Conservation (phyloP, 2,329 filamentous ascomycete species). For the Zymoseptoria crescenta region DNA sequence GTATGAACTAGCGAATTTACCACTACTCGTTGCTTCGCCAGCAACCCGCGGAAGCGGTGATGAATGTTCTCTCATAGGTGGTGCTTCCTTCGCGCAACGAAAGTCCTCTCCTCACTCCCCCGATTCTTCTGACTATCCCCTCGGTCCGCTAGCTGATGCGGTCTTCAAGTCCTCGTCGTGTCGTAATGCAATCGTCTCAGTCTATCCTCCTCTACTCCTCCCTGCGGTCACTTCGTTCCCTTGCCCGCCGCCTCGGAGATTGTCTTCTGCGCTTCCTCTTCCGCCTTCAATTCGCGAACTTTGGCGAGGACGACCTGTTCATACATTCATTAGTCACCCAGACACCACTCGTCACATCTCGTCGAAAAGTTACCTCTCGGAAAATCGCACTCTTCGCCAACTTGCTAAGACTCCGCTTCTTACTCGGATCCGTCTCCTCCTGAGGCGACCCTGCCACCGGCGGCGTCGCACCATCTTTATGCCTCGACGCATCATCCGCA, state of each 20-base stretch:
- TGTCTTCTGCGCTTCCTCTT: conserved; percentile 52
- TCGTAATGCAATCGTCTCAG: background rate
- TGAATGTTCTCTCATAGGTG: background rate
- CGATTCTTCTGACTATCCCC: background rate
- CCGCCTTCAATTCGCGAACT: conserved; percentile 82
- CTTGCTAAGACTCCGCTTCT: conserved; percentile 49
- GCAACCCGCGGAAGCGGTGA: background rate
- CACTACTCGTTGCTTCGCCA: background rate
- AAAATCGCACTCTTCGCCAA: conserved; percentile 69
- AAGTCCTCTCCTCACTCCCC: background rate
- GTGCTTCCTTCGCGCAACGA: background rate
- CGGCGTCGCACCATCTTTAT: conserved; percentile 3
- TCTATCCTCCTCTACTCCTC: background rate
- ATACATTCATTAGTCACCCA: conserved; percentile 9
- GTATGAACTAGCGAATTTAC: background rate
- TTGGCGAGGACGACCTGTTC: conserved; percentile 65
- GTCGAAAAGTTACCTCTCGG: conserved; percentile 58
- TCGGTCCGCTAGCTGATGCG: background rate
- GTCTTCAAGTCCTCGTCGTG: background rate
- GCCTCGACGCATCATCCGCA: conserved; percentile 35
- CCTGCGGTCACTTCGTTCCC: background rate
- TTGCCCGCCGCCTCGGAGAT: conserved; percentile 17
- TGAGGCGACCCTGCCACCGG: conserved; percentile 18
- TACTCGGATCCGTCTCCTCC: conserved; percentile 22
- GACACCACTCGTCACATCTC: background rate